Percentiles rank a stretch among this genome's conserved stretches.
Evolutionary conservation across 805 yeast genomes (phyloP).

Genomic region (Spencermartinsiella europaea): DNA sequence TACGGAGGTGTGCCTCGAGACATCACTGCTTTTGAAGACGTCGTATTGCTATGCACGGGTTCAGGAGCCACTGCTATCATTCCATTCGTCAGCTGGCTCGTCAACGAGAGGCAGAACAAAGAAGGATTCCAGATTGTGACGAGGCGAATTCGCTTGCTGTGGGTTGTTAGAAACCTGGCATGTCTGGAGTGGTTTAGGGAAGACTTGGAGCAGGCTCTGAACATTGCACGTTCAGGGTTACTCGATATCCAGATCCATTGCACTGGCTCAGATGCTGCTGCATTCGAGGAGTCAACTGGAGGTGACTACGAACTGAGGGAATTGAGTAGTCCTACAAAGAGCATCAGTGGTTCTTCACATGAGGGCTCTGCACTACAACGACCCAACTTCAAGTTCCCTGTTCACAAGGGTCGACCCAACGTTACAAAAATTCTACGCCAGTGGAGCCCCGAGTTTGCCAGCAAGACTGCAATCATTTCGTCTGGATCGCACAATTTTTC

Average conservation of each 20-base stretch:
- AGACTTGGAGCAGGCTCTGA: slow-evolving; percentile 7
- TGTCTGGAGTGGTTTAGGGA: slow-evolving; percentile 13
- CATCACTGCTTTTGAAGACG: slow-evolving; percentile 38
- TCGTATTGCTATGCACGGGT: slow-evolving; percentile 39
- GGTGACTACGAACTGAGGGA: neutral
- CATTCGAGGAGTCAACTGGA: neutral
- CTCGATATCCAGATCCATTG: slow-evolving; percentile 6
- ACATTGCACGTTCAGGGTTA: neutral
- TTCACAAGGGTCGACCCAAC: slow-evolving; percentile 9
- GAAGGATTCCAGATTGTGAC: neutral
- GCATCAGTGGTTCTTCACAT: too few relatives aligned
- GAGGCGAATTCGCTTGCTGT: slow-evolving; percentile 10
- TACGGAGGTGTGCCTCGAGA: slow-evolving; percentile 42
- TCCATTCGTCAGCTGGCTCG: slow-evolving; percentile 12
- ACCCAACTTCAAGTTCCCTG: neutral
- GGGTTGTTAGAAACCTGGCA: slow-evolving; percentile 12
- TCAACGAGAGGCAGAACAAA: neutral
- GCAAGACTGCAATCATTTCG: slow-evolving; percentile 10
- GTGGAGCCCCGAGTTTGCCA: slow-evolving; percentile 15
- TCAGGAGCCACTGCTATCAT: slow-evolving; percentile 38
- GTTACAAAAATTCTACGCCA: neutral
- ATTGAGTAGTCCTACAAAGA: neutral
- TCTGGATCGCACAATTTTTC: slow-evolving; percentile 12
- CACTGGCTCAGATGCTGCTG: slow-evolving; percentile 3
- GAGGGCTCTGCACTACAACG: neutral